These are phyloP conservation scores for Gynostemma pentaphyllum DNA, from an alignment of 306 rosid species.

Conservation along the genomic window DNA sequence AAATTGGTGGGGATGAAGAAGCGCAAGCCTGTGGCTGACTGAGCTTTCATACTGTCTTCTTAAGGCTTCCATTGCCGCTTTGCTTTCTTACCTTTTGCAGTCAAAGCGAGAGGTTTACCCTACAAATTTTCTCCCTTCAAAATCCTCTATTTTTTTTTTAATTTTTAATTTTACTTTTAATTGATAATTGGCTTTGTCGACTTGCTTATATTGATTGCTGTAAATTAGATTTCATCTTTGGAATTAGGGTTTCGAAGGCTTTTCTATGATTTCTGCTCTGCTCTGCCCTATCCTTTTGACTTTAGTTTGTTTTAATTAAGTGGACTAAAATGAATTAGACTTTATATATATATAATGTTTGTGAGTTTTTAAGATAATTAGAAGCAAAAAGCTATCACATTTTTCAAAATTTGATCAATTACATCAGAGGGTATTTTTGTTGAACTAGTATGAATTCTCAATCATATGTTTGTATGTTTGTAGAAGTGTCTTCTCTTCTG, in stretches of 20 bases:
- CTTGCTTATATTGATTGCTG: neutral
- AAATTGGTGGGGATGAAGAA: too few species aligned
- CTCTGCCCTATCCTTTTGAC: too few species aligned
- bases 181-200: neutral
- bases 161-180: neutral
- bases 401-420: neutral
- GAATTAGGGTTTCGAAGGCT: neutral
- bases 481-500: conserved; percentile 1
- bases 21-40: too few species aligned
- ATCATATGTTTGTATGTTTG: neutral
- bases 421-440: conserved; percentile 2
- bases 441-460: neutral
- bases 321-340: neutral
- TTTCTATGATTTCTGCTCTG: neutral
- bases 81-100: conserved; percentile 21
- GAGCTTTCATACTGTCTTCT: conserved; percentile 21
- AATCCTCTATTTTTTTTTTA: neutral
- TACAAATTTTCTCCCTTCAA: conserved; percentile 10
- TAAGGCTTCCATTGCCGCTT: conserved; percentile 26
- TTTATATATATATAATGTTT: neutral
- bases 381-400: neutral
- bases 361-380: neutral
- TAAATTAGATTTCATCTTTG: neutral
- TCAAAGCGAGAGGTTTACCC: conserved; percentile 23
- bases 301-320: neutral